Evolutionary conservation across 108 stramenopile genomes (phyloP), one percentile per base, ranked within the genome.

Genomic region (Pseudonitzschia delicatissima): DNA sequence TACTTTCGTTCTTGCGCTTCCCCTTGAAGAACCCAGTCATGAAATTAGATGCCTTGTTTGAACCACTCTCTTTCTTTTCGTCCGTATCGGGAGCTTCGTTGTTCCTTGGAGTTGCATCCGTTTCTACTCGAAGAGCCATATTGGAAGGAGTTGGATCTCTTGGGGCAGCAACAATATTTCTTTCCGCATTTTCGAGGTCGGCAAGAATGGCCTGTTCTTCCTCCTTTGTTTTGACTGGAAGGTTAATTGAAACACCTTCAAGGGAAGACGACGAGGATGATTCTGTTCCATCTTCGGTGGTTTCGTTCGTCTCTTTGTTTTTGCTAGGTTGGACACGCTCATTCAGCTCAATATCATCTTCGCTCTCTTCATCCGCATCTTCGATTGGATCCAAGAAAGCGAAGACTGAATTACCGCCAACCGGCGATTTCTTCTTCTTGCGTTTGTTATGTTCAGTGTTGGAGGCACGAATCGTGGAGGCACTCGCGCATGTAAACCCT

Each of bases 321-420:
- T 29, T 57, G 33, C 44, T 55, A 13, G 68, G 57, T 12, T 39
- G 31, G 15, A 7, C 20, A 17, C 57, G 39, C n/a, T 36, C 36
- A 4, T 29, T n/a, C 12, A 25, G 17, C 42, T 47, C 58, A 28
- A 21, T 11, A 13, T 66, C 50, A 4, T 50, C 52, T 11, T 44
- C 40, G 37, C 52, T 35, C 26, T 62, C 58, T 3, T 68, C 61
- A 42, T 53, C 50, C 47, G 52, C 69, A 7, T 77, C 76, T 12
- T 65, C 63, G 27, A 37, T 34, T 53, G 62, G 69, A 17, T 77
- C 76, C 44, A 51, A 63, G 33, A 71, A 77, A 6, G 64, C 64
- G 60, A 71, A 77, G 23, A 77, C 48, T 31, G 69, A 73, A 26
- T 31, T 42, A 26, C 35, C 57, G 3, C 47, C 34, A 53, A 13